A percentile compares a stretch with the other conserved stretches of the same genome.
Evolutionary conservation across 768 basidiomycete species (phyloP).

Genomic region (Tulasnella sp.): DNA sequence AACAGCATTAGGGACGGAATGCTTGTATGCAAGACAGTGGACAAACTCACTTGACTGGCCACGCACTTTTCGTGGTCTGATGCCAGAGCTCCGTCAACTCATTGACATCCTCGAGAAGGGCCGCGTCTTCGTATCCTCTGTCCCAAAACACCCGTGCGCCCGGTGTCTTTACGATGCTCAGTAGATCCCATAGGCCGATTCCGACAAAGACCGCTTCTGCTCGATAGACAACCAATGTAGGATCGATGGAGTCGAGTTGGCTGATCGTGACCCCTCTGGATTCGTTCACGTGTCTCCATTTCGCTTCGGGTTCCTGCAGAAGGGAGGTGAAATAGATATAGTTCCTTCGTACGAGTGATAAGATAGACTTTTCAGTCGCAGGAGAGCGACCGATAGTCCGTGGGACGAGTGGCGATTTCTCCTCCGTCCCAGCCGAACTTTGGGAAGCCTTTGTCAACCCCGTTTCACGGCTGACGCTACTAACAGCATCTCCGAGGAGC

Average conservation of each 20-base stretch:
- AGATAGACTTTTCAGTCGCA: slow-evolving; percentile 70
- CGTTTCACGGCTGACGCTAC: slow-evolving; percentile 56
- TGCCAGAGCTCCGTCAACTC: slow-evolving; percentile 91
- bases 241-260: slow-evolving; percentile 94
- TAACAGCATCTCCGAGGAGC: slow-evolving; percentile 60
- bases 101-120: slow-evolving; percentile 78
- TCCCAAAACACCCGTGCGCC: slow-evolving; percentile 82
- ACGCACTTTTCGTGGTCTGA: slow-evolving; percentile 79
- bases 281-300: slow-evolving; percentile 81
- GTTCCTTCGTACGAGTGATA: slow-evolving; percentile 76
- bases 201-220: slow-evolving; percentile 97
- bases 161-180: slow-evolving; percentile 74
- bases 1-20: not conserved
- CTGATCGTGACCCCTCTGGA: slow-evolving; percentile 85
- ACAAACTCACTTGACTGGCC: slow-evolving; percentile 76
- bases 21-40: not conserved
- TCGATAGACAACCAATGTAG: slow-evolving; percentile 88
- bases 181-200: slow-evolving; percentile 90
- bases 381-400: slow-evolving; percentile 35
- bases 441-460: not conserved
- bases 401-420: not conserved
- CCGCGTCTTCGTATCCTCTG: slow-evolving; percentile 77
- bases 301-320: slow-evolving; percentile 93
- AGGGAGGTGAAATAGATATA: slow-evolving; percentile 98
- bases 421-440: not conserved